These are phyloP conservation scores for Salix dunnii DNA, from an alignment of 345 rosid genomes.

Conservation along the genomic window DNA sequence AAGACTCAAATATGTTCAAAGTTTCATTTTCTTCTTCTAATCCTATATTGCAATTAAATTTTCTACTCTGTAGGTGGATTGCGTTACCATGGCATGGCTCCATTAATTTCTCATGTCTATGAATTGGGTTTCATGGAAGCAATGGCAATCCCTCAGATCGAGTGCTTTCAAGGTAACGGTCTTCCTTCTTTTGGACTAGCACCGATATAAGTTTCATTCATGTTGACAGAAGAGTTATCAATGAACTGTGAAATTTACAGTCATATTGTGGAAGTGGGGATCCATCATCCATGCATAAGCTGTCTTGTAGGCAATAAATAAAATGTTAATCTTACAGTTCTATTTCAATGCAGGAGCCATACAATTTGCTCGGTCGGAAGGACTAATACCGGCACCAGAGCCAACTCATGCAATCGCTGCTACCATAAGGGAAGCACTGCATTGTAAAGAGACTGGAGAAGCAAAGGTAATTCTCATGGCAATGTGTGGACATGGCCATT, in stretches of 20 bases:
- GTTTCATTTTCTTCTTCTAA: conserved; percentile 5
- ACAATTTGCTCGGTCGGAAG: conserved; percentile 81
- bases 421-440: conserved; percentile 80
- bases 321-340: neutral
- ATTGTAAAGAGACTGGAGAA: conserved; percentile 74
- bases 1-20: neutral
- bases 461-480: conserved; percentile 82
- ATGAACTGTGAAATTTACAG: neutral
- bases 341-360: conserved; percentile 60
- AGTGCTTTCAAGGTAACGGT: conserved; percentile 70
- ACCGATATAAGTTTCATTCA: neutral
- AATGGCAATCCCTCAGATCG: conserved; percentile 71
- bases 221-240: neutral
- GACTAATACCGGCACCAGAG: conserved; percentile 88
- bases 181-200: neutral
- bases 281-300: neutral
- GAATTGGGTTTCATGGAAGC: conserved; percentile 89
- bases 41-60: neutral
- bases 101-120: conserved; percentile 74
- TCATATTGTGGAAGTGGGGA: too few relatives aligned
- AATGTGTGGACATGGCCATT: conserved; percentile 98
- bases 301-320: neutral
- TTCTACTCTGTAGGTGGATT: conserved; percentile 57
- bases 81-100: conserved; percentile 97
- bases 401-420: conserved; percentile 96